These are phyloP conservation scores for Phytophthora syringae DNA, from an alignment of 352 stramenopile species.

Conservation along the genomic window DNA sequence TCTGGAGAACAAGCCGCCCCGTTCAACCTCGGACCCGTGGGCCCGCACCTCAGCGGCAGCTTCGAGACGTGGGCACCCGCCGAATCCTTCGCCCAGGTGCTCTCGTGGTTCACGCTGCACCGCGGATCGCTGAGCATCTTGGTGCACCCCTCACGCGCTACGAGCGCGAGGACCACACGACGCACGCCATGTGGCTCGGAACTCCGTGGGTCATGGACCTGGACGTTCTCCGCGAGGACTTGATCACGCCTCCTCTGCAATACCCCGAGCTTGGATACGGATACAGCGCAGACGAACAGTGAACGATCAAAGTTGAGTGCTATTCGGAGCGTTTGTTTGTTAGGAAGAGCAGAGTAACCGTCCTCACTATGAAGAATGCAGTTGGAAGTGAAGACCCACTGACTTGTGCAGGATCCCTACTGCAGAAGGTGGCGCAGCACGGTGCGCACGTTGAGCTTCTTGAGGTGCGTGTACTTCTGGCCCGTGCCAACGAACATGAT, in stretches of 20 bases:
- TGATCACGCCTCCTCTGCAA: conserved; percentile 45
- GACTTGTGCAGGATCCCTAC: conserved; percentile 45
- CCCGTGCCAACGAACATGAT: conserved; percentile 99
- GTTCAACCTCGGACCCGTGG: conserved; percentile 65
- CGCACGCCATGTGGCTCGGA: conserved; percentile 61
- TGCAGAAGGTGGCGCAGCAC: conserved; percentile 92
- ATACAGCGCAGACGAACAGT: conserved; percentile 45
- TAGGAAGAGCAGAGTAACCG: conserved; percentile 20
- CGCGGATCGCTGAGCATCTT: conserved; percentile 65
- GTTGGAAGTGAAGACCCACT: conserved; percentile 10
- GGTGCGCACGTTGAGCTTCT: conserved; percentile 96
- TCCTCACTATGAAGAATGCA: conserved; percentile 27
- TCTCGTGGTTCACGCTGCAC: conserved; percentile 75
- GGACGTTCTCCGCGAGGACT: conserved; percentile 39
- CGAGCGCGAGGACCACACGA: conserved; percentile 63
- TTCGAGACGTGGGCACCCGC: conserved; percentile 76
- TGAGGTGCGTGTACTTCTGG: conserved; percentile 99
- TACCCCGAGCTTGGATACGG: conserved; percentile 66
- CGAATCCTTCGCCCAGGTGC: conserved; percentile 61
- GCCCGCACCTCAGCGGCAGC: conserved; percentile 65
- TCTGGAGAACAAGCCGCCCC: conserved; percentile 36
- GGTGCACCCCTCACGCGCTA: conserved; percentile 72
- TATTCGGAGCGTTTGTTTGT: conserved; percentile 34
- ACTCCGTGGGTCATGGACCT: conserved; percentile 51
- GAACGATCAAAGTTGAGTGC: conserved; percentile 20